Conservation (phyloP, 1,139 yeast species). For the Taphrina sp. region DNA sequence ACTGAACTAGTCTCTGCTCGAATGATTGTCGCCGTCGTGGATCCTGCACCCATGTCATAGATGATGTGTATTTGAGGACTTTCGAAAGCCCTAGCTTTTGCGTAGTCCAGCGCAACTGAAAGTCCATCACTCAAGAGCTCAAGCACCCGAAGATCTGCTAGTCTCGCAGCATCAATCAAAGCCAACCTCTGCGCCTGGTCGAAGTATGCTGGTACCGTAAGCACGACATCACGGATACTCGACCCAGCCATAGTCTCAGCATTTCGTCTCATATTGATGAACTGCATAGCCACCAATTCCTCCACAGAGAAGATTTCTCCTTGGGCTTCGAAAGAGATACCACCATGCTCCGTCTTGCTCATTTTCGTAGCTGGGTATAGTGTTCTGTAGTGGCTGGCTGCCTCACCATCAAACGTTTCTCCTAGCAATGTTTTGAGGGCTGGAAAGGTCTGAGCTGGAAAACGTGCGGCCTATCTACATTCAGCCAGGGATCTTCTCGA, state of each 20-base stretch:
- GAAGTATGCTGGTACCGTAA: slow-evolving; percentile 76
- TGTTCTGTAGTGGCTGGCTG: slow-evolving; percentile 50
- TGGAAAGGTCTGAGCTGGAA: slow-evolving; percentile 68
- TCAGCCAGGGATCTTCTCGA: too few relatives aligned
- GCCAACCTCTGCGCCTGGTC: slow-evolving; percentile 66
- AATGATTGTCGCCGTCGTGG: slow-evolving; percentile 80
- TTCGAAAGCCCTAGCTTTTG: slow-evolving; percentile 50
- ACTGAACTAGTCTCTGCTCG: slow-evolving; percentile 53
- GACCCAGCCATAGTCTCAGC: slow-evolving; percentile 56
- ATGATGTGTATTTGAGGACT: slow-evolving; percentile 63
- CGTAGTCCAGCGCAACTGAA: slow-evolving; percentile 76
- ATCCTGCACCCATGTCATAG: slow-evolving; percentile 91
- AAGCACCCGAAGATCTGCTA: slow-evolving; percentile 66
- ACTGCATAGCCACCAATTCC: slow-evolving; percentile 80
- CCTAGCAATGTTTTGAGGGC: slow-evolving; percentile 75
- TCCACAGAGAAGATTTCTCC: slow-evolving; percentile 60
- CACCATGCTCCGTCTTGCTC: background rate
- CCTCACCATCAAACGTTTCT: slow-evolving; percentile 49
- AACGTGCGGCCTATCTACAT: slow-evolving; percentile 54
- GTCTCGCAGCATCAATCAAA: slow-evolving; percentile 65
- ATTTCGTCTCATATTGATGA: slow-evolving; percentile 63
- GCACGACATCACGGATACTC: slow-evolving; percentile 61
- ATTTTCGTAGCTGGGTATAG: slow-evolving; percentile 58
- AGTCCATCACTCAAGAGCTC: slow-evolving; percentile 84
- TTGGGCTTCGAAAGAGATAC: slow-evolving; percentile 55